These are phyloP conservation scores for Rhodosporidiobolus odoratus DNA, from an alignment of 768 basidiomycete species.

Conservation along the genomic window DNA sequence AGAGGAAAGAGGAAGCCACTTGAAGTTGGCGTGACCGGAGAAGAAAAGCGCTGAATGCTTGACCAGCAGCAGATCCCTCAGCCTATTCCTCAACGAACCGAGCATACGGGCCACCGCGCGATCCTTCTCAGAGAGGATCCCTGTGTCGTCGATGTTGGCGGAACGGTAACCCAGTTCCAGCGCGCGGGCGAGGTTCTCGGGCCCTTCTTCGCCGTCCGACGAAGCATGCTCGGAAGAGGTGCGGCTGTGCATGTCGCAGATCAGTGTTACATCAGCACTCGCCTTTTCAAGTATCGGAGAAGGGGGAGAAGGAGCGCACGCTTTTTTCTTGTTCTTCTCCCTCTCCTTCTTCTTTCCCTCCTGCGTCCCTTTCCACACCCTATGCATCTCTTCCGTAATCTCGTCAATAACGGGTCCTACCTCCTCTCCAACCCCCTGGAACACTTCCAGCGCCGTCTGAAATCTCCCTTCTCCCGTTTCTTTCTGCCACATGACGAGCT, in stretches of 20 bases:
- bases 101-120: not conserved
- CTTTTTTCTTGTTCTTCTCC: not conserved
- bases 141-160: conserved; percentile 5
- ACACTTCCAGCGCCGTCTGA: conserved; percentile 30
- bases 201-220: not conserved
- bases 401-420: conserved; percentile 21
- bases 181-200: conserved; percentile 48
- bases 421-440: conserved; percentile 12
- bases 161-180: conserved; percentile 58
- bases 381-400: conserved; percentile 15
- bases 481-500: conserved; percentile 31
- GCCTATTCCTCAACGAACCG: conserved; percentile 14
- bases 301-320: not conserved
- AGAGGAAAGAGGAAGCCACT: not conserved
- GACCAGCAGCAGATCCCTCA: conserved; percentile 38
- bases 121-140: conserved; percentile 6
- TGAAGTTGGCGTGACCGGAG: conserved; percentile 35
- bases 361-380: conserved; percentile 13
- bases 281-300: not conserved
- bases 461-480: conserved; percentile 36
- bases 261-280: too few species aligned
- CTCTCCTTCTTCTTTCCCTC: not conserved
- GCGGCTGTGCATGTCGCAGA: too few species aligned
- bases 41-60: conserved; percentile 36
- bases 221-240: not conserved